Evolutionary conservation across 208 protist species (phyloP).

Genomic region (Acanthamoeba culbertsoni): DNA sequence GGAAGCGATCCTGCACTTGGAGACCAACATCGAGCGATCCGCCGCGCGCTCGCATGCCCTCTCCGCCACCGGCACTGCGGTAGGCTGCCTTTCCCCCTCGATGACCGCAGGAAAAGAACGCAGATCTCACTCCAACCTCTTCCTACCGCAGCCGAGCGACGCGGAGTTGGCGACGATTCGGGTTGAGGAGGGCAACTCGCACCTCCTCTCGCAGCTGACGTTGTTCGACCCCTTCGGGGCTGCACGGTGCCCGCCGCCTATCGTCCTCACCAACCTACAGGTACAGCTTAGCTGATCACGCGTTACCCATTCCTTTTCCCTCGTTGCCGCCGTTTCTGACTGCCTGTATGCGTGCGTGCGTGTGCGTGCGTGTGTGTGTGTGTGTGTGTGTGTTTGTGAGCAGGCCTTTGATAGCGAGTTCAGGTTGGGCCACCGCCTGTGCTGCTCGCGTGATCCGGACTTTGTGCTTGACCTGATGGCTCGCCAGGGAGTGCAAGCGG

Average conservation of each 20-base stretch:
- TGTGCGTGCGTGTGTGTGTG: neutral
- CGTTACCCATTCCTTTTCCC: neutral
- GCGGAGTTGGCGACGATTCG: neutral
- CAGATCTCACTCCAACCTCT: no score
- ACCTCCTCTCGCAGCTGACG: neutral
- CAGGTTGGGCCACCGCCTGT: constrained; percentile 10
- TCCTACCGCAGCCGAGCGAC: neutral
- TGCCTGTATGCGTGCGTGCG: neutral
- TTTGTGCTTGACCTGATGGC: constrained; percentile 42
- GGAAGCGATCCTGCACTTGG: neutral
- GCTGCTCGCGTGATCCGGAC: constrained; percentile 36
- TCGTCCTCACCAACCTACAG: neutral
- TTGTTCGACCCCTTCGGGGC: neutral
- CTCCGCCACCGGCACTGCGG: neutral
- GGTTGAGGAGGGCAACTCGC: neutral
- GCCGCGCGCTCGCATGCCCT: neutral
- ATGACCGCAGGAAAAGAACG: no score
- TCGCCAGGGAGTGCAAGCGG: neutral
- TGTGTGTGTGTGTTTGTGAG: neutral
- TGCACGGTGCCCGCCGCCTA: neutral
- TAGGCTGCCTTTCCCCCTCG: neutral
- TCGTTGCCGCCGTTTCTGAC: neutral
- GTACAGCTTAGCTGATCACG: neutral
- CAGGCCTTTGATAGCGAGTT: constrained; percentile 14
- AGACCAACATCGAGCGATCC: neutral